Percentiles rank a stretch among this genome's conserved stretches.
Evolutionary conservation across 495 filamentous ascomycete species (phyloP).

Genomic region (Talaromyces liani): DNA sequence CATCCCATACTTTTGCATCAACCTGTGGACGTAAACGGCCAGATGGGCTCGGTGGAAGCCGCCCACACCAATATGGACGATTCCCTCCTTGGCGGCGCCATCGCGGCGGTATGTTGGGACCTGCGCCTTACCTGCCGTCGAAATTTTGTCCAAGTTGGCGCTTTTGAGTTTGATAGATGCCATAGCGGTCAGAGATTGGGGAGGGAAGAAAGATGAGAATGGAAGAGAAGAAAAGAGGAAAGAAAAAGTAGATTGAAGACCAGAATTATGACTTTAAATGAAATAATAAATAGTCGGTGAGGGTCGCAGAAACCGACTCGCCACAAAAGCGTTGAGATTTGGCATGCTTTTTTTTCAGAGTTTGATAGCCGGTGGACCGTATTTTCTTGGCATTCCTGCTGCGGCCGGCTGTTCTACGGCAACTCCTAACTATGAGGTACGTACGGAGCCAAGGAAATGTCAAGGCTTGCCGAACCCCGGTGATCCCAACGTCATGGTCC

Average conservation of each 20-base stretch:
- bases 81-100: constrained; percentile 39
- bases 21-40: constrained; percentile 38
- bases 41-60: constrained; percentile 44
- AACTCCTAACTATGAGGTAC: no score
- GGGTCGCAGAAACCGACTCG: not conserved
- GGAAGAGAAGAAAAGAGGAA: not conserved
- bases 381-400: not conserved
- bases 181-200: not conserved
- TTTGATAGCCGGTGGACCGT: not conserved
- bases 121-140: constrained; percentile 11
- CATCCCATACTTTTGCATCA: constrained; percentile 38
- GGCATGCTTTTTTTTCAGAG: not conserved
- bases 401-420: no score
- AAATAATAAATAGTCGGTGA: not conserved
- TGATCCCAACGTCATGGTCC: not conserved
- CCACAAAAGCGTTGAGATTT: not conserved
- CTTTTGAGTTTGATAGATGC: not conserved
- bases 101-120: constrained; percentile 30
- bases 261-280: not conserved
- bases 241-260: not conserved
- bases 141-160: not conserved
- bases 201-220: not conserved
- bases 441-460: not conserved
- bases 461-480: not conserved
- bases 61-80: constrained; percentile 41